Conservation (phyloP, 2,329 filamentous ascomycete species). For the Chalaropsis ovoidea region DNA sequence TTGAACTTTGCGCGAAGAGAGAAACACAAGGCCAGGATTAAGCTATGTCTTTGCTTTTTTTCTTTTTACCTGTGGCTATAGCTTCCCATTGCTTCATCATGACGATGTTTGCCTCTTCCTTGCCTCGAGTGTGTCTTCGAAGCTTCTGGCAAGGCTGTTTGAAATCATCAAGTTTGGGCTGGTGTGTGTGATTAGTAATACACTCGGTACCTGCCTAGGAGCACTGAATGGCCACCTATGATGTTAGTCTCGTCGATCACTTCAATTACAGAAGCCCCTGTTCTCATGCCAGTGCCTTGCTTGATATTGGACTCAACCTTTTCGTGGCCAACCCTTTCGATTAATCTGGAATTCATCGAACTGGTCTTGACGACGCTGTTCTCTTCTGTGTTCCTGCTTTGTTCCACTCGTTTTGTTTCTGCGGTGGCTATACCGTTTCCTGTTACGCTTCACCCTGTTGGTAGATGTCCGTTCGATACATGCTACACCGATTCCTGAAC, state of each 20-base stretch:
- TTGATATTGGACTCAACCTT: neutral
- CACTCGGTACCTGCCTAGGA: neutral
- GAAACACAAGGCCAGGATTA: neutral
- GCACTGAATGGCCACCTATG: constrained; percentile 8
- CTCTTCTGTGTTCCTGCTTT: neutral
- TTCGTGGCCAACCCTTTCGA: neutral
- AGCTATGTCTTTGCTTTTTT: neutral
- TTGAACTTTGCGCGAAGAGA: neutral
- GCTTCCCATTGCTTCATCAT: neutral
- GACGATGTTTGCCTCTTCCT: neutral
- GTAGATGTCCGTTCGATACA: neutral
- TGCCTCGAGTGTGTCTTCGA: neutral
- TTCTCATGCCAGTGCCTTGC: neutral
- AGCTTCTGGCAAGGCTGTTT: neutral
- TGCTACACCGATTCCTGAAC: neutral
- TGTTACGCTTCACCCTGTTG: neutral
- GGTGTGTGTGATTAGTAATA: constrained; percentile 4
- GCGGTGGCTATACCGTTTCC: neutral
- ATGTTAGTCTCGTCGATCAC: neutral
- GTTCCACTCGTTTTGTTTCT: neutral
- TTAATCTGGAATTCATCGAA: neutral
- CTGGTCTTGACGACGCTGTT: neutral
- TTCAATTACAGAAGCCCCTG: neutral
- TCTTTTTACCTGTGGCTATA: neutral
- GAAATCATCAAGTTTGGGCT: neutral